Base-by-base conservation (phyloP, 768 basidiomycete genomes). In the Podaxis mareebaensis region DNA sequence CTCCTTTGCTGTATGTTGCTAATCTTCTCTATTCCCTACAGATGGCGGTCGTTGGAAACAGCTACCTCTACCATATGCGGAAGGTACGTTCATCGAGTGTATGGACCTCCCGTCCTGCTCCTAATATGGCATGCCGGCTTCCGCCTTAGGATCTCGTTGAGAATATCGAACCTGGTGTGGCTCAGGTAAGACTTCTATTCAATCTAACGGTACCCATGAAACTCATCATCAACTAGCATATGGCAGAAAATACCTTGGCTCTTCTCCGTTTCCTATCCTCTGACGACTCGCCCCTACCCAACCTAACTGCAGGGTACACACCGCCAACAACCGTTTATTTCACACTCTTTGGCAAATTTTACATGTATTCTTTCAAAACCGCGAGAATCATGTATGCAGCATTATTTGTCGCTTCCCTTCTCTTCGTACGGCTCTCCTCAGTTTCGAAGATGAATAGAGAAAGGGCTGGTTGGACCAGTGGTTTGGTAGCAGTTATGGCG, bases 61-160 rank as follows among this genome's bases (percentile, higher is more conserved):
- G 92, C 67, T 99, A 97, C 73, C 78, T 94, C 58, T 98, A 97
- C 71, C 95, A 98, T 74, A 98, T 94, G 78, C 87, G 91, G 53
- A 93, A 93, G 79, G 90, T 88, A 67, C 1, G 72, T 66, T 20
- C 38, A 38, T 12, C 1, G 46, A 24, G 2, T 20, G 22, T 51
- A 51, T 26, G 20, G 20, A 22, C 8, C 13, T 26, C 48, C 38
- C 64, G 24, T 3, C 58, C 15, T 13, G 53, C 3, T 33, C 7
- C 30, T n/a, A 42, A 59, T 51, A 49, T 46, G n/a, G 51, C 12
- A 3, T 59, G 10, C 24, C 44, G 17, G 3, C 36, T 57, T 56
- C 12, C 17, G 24, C 28, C 51, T 42, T 53, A 90, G 83, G 95
- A 96, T 74, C 67, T 90, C 3, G 89, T 94, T 7, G 89, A 92